Evolutionary conservation across 2,329 filamentous ascomycete genomes (phyloP), one percentile per base, ranked within the genome.

Genomic region (Epichloe sp.): DNA sequence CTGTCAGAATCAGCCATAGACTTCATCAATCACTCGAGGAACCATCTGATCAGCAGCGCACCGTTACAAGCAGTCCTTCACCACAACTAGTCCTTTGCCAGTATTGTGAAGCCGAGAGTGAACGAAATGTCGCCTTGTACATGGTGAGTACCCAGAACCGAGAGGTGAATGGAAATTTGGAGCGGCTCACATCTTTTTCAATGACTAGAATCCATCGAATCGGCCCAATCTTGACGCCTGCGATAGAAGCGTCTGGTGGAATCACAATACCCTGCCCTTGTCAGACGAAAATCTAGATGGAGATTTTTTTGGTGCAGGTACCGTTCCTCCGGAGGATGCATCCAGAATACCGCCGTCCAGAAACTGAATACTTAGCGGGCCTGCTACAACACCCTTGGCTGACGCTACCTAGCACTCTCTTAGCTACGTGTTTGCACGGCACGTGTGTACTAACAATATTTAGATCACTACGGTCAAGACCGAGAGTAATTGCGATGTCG

Each of bases 81-180:
- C 77, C 75, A 2, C 70, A 69, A 2, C 67, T 31, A 1, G 69
- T 77, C 0, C 57, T 64, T 12, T 67, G 61, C 74, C 79, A 83
- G 56, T 80, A 83, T 4, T 65, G 59, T 0, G 75, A 76, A 5
- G 74, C 73, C 1, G 78, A 73, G 17, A 91, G 68, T 0, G 83
- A 82, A 6, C 82, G 79, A 59, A 89, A 91, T 0, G 82, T 85
- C n/a, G 86, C 86, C 84, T 87, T 5, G 3, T 11, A 12, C 35
- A 31, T 37, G n/a, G 15, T 38, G 15, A 37, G 41, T 10, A 19
- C 8, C 21, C 3, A 11, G 8, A 3, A 26, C 8, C 26, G 3
- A 31, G 10, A 40, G 7, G 15, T n/a, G 21, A 15, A 40, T 11
- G 2, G 26, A 17, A 31, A 40, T 46, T 36, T 2, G 11, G 19